Evolutionary conservation across 1,284 basidiomycete genomes (phyloP), one percentile per base, ranked within the genome.

Genomic region (Trametes sp.): DNA sequence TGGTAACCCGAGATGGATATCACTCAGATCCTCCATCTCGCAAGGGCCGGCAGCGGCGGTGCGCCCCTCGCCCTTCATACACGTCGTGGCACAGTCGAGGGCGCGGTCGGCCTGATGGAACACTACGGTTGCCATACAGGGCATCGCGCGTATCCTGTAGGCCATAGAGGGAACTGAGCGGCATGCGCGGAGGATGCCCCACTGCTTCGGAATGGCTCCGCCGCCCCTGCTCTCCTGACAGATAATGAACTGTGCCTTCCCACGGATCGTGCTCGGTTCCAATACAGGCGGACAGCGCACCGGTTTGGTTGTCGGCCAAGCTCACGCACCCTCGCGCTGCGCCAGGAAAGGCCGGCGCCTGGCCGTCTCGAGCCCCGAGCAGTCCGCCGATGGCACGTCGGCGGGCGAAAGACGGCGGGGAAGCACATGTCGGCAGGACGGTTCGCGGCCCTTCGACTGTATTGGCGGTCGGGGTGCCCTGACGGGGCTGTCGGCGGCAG

Each of bases 91-190:
- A 53, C 10, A 49, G 19, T 45, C 50, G 31, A 56, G 57, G 53
- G 57, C 41, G 54, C 29, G 44, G 41, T 5, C 53, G 52, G 7
- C 57, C 62, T 60, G 60, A 62, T 63, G 50, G 42, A 61, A 57
- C 48, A 49, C 52, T 50, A 36, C 41, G 42, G 50, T 36, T 31
- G 38, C 60, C 48, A 61, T 60, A 38, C 52, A 16, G 48, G 54
- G 49, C 35, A 36, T 31, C 52, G 36, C 57, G 48, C 58, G 51
- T 31, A 45, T 31, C 44, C 36, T 28, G 10, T 23, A n/a, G 38
- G 7, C 48, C 14, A 48, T 45, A 42, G 48, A 54, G 52, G 44
- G 31, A 53, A 28, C 29, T 19, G 41, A 29, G 42, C 42, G 35
- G 42, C 45, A n/a, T 33, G 52, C 49, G 45, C 56, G 41, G 28